phyloP scores from a whole-genome alignment of 2,329 filamentous ascomycete genomes.

The Fusarium sp. region DNA sequence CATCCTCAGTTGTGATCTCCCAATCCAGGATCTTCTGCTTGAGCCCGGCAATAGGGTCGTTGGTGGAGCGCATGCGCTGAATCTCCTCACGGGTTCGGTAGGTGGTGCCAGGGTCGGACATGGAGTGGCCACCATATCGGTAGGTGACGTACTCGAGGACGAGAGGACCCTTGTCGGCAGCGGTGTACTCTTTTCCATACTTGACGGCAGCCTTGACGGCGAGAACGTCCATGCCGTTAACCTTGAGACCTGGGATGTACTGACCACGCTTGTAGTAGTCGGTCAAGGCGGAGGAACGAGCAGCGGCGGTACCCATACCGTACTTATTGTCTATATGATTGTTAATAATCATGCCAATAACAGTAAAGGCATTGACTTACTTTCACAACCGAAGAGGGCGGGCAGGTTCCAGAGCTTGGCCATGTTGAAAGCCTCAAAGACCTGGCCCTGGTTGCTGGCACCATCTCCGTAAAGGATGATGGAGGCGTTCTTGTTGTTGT shows the following conservation, averaged over 20 bases:
- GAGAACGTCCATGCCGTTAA: conserved; percentile 99
- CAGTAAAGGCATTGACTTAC: conserved; percentile 65
- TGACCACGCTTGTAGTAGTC: conserved; percentile 99
- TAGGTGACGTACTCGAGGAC: conserved; percentile 99
- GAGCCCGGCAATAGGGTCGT: conserved; percentile 96
- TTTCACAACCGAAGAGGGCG: conserved; percentile 96
- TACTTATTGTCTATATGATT: conserved; percentile 93
- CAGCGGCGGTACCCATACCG: conserved; percentile 97
- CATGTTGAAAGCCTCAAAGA: conserved; percentile 99
- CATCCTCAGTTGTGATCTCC: conserved; percentile 89
- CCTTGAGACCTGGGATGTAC: conserved; percentile 99
- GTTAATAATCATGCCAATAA: conserved; percentile 15
- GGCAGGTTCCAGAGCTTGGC: conserved; percentile 98
- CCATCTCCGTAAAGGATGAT: conserved; percentile 97
- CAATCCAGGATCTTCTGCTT: conserved; percentile 99
- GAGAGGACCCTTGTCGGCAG: conserved; percentile 86
- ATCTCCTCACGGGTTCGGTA: conserved; percentile 99
- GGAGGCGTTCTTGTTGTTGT: conserved; percentile 83
- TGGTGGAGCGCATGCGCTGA: conserved; percentile 98
- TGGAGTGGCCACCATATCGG: conserved; percentile 98
- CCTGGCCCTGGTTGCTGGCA: conserved; percentile 98
- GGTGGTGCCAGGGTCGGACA: conserved; percentile 99
- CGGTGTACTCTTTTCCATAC: conserved; percentile 90
- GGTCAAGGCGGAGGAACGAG: conserved; percentile 92
- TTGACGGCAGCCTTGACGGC: conserved; percentile 96